phyloP scores from a whole-genome alignment of 2,329 filamentous ascomycete genomes.

The Colletotrichum sp. region DNA sequence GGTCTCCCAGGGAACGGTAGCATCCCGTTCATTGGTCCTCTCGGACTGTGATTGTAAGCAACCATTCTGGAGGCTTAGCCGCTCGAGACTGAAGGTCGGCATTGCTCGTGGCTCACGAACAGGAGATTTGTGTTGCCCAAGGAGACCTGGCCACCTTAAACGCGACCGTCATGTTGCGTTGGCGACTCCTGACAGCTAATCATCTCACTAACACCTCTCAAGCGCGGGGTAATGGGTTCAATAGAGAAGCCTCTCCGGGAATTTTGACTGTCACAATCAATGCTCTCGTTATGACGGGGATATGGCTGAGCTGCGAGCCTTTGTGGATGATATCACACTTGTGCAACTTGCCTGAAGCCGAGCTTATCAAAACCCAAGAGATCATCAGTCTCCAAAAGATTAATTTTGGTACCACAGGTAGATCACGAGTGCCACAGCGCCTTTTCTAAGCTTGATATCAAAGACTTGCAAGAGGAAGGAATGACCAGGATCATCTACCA shows the following conservation, averaged over 20 bases:
- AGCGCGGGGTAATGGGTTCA: not conserved
- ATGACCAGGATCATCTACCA: not conserved
- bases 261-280: rapidly evolving
- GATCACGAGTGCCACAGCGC: not conserved
- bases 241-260: not conserved
- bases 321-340: not conserved
- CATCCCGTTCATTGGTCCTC: not conserved
- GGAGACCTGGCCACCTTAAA: not conserved
- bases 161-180: not conserved
- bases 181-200: not conserved
- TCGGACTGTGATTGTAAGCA: not conserved
- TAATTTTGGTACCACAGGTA: not conserved
- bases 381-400: not conserved
- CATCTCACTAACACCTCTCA: not conserved
- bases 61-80: rapidly evolving
- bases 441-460: not conserved
- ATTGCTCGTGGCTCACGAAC: rapidly evolving
- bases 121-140: not conserved
- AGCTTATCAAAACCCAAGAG: not conserved
- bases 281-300: rapidly evolving
- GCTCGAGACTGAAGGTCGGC: not conserved
- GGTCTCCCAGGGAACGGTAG: not conserved
- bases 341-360: not conserved
- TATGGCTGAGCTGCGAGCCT: not conserved
- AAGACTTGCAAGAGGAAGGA: not conserved